These are phyloP conservation scores for Tilletiopsis washingtonensis DNA, from an alignment of 1,284 basidiomycete genomes.

Conservation along the genomic window DNA sequence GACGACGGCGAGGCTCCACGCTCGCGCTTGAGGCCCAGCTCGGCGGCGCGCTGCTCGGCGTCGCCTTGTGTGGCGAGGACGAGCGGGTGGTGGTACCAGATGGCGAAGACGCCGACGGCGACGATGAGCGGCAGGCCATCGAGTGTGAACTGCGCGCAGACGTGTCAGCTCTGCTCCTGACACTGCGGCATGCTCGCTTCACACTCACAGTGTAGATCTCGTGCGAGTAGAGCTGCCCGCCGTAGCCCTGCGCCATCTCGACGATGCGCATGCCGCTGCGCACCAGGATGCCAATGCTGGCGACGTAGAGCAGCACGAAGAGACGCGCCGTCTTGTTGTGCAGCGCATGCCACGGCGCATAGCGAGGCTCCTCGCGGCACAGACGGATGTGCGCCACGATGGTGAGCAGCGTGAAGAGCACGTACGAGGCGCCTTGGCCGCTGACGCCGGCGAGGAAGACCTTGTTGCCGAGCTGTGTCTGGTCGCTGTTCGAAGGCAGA, in stretches of 20 bases:
- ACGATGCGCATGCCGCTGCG: constrained; percentile 25
- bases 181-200: too few species aligned
- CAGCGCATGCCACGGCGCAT: too few species aligned
- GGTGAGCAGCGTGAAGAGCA: constrained; percentile 18
- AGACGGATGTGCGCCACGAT: constrained; percentile 4
- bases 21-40: too few species aligned
- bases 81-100: constrained; percentile 18
- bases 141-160: constrained; percentile 16
- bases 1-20: too few species aligned
- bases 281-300: constrained; percentile 13
- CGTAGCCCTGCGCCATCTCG: constrained; percentile 27
- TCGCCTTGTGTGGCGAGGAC: too few species aligned
- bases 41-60: too few species aligned
- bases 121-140: constrained; percentile 25
- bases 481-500: background rate
- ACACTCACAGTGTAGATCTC: constrained; percentile 31
- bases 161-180: too few species aligned
- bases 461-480: constrained; percentile 12
- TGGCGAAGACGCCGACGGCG: constrained; percentile 18
- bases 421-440: constrained; percentile 21
- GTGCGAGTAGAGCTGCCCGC: constrained; percentile 19
- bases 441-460: constrained; percentile 27
- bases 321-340: background rate
- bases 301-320: constrained; percentile 9
- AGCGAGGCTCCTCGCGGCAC: background rate